A percentile compares a stretch with the other conserved stretches of the same genome.
Conservation (phyloP, 2,329 filamentous ascomycete species). For the Phoma herbarum region DNA sequence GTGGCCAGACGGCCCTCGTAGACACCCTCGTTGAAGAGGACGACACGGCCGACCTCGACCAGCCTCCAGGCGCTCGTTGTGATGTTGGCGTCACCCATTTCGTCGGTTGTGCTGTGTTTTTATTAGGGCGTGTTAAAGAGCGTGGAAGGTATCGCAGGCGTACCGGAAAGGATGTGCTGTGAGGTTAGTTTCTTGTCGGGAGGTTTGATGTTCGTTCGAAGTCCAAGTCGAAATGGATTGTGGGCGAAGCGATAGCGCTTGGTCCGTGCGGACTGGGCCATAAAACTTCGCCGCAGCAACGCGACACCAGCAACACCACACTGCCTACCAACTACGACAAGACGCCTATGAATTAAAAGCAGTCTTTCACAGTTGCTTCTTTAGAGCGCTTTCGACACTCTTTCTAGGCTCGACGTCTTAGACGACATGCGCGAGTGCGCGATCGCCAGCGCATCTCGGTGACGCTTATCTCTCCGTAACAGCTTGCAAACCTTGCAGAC, state of each 20-base stretch:
- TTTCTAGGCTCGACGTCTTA: background rate
- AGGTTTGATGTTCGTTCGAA: conserved; percentile 4
- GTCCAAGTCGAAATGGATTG: background rate
- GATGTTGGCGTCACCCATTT: conserved; percentile 60
- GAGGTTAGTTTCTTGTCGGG: conserved; percentile 29
- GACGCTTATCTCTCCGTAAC: conserved; percentile 18
- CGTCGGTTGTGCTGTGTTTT: conserved; percentile 48
- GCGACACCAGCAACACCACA: background rate
- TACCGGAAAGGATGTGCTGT: conserved; percentile 52
- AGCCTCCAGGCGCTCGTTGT: conserved; percentile 73
- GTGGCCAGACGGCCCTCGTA: conserved; percentile 86
- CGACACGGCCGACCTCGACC: conserved; percentile 98
- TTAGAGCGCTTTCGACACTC: background rate
- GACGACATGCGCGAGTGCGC: background rate
- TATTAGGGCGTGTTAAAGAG: conserved; percentile 39
- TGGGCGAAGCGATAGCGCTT: background rate
- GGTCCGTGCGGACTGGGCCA: background rate
- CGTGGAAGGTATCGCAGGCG: conserved; percentile 40
- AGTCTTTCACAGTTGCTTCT: background rate
- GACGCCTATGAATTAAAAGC: background rate
- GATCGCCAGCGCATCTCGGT: conserved; percentile 1
- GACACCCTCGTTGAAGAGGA: conserved; percentile 86
- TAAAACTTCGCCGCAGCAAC: background rate
- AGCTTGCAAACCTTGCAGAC: conserved; percentile 12
- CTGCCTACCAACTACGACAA: background rate